Conservation (phyloP, 202 grass and related monocot species). For the Carex arenaria region DNA sequence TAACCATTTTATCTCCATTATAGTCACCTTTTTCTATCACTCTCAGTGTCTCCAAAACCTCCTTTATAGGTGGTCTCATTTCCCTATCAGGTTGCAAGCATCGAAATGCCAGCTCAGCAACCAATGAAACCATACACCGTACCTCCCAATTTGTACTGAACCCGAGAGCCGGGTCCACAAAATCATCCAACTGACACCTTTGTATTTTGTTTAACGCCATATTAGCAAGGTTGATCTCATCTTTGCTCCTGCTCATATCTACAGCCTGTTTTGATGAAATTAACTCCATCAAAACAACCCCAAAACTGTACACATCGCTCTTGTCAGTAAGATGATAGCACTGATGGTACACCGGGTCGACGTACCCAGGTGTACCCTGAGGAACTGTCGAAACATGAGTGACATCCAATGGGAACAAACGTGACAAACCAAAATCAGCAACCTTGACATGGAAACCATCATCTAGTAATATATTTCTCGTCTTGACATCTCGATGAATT, state of each 20-base stretch:
- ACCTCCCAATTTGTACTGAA: slow-evolving; percentile 34
- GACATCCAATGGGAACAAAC: slow-evolving; percentile 60
- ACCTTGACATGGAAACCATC: slow-evolving; percentile 75
- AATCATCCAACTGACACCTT: slow-evolving; percentile 44
- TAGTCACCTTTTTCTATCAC: slow-evolving; percentile 43
- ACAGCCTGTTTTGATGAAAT: slow-evolving; percentile 87
- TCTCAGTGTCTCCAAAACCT: slow-evolving; percentile 50
- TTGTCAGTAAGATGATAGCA: slow-evolving; percentile 91
- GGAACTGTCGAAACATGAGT: slow-evolving; percentile 91
- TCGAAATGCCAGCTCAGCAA: slow-evolving; percentile 71
- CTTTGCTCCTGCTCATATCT: slow-evolving; percentile 63
- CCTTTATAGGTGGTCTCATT: slow-evolving; percentile 54
- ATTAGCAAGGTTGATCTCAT: slow-evolving; percentile 77
- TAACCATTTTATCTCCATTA: slow-evolving; percentile 5
- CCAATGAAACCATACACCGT: slow-evolving; percentile 33
- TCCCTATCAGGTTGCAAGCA: slow-evolving; percentile 74
- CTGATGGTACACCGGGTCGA: slow-evolving; percentile 78
- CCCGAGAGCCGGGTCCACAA: slow-evolving; percentile 55
- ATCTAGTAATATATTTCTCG: slow-evolving; percentile 80
- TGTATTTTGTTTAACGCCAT: slow-evolving; percentile 76
- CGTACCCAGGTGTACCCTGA: slow-evolving; percentile 92
- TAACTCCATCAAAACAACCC: slow-evolving; percentile 74
- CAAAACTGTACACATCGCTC: slow-evolving; percentile 94
- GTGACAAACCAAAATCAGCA: slow-evolving; percentile 74
- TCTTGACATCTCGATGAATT: slow-evolving; percentile 91